These are phyloP conservation scores for Pythium insidiosum DNA, from an alignment of 352 stramenopile species.

Conservation along the genomic window DNA sequence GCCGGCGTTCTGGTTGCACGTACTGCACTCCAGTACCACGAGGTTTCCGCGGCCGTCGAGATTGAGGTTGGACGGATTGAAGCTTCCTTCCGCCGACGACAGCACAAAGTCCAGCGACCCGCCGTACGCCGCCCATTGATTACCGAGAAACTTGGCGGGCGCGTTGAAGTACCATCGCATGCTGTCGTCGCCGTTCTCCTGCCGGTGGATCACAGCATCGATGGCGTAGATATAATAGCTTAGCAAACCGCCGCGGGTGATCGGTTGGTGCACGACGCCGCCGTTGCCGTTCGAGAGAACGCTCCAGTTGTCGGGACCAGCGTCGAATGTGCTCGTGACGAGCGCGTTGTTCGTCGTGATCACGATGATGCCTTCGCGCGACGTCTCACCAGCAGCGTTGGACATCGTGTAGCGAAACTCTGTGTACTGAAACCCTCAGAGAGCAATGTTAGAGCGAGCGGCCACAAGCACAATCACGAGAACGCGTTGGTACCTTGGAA, in stretches of 20 bases:
- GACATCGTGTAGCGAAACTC: conserved; percentile 85
- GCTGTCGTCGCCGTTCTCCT: conserved; percentile 56
- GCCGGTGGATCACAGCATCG: conserved; percentile 57
- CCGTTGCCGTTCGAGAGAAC: conserved; percentile 58
- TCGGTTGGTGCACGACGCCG: conserved; percentile 38
- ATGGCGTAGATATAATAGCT: conserved; percentile 88
- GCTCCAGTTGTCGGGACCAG: conserved; percentile 68
- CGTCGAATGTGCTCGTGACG: conserved; percentile 82
- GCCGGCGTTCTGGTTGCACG: conserved; percentile 75
- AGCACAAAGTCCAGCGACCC: conserved; percentile 87
- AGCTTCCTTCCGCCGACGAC: conserved; percentile 86
- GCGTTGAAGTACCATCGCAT: conserved; percentile 87
- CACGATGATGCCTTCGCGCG: conserved; percentile 64
- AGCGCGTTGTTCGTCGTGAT: conserved; percentile 61
- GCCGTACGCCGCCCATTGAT: conserved; percentile 85
- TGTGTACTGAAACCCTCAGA: too few species aligned
- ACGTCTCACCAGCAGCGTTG: conserved; percentile 46
- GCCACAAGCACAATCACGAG: too few species aligned
- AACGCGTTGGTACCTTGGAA: conserved; percentile 66
- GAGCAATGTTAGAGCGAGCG: too few species aligned
- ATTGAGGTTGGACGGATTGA: conserved; percentile 76
- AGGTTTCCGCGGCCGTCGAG: conserved; percentile 45
- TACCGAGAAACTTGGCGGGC: conserved; percentile 80
- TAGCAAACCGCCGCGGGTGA: conserved; percentile 57
- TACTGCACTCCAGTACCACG: conserved; percentile 80